phyloP scores from a whole-genome alignment of 192 early-diverging fungal species.

The Cladochytrium replicatum region DNA sequence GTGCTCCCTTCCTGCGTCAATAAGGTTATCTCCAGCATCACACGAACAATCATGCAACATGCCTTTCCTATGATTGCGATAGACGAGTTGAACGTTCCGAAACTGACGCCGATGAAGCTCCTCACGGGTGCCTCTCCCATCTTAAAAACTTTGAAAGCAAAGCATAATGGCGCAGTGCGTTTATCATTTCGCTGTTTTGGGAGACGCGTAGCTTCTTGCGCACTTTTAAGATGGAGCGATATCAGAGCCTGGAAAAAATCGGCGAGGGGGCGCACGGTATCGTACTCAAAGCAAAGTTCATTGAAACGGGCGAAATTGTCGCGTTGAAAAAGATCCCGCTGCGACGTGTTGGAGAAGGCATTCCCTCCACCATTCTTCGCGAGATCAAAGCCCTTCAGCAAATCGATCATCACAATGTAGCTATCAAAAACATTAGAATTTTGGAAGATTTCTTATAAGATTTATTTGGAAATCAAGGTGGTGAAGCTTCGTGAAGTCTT shows the following conservation, averaged over 20 bases:
- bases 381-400: slow-evolving; percentile 50
- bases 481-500: slow-evolving; percentile 41
- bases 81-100: slow-evolving; percentile 76
- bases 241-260: slow-evolving; percentile 22
- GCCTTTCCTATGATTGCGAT: slow-evolving; percentile 78
- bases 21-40: too few species aligned
- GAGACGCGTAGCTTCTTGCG: too few species aligned
- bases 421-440: slow-evolving; percentile 2
- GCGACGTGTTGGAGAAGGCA: slow-evolving; percentile 36
- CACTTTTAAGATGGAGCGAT: not conserved
- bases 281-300: slow-evolving; percentile 39
- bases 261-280: slow-evolving; percentile 49
- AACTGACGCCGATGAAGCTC: slow-evolving; percentile 61
- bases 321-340: slow-evolving; percentile 48
- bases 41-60: too few species aligned
- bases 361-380: slow-evolving; percentile 42
- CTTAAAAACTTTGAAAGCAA: too few species aligned
- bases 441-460: not conserved
- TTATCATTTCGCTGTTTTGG: too few species aligned
- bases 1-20: slow-evolving; percentile 57
- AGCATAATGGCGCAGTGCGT: too few species aligned
- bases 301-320: slow-evolving; percentile 39
- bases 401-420: slow-evolving; percentile 42
- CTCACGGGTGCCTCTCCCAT: too few species aligned
- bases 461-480: slow-evolving; percentile 13